Evolutionary conservation across 2,329 filamentous ascomycete genomes (phyloP), one percentile per base, ranked within the genome.

Genomic region (Endoconidiophora polonica): DNA sequence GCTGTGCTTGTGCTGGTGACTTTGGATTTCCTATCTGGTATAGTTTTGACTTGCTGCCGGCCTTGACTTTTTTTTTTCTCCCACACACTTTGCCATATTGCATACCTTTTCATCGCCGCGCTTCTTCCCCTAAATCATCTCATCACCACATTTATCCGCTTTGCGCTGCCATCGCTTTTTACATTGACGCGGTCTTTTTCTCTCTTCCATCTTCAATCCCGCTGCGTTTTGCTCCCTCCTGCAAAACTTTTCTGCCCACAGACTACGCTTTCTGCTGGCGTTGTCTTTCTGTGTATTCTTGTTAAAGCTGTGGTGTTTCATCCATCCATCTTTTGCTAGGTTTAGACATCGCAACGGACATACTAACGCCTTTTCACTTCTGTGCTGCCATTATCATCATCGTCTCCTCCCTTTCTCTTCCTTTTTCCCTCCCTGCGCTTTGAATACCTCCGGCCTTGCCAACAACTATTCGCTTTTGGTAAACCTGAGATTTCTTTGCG

Each of bases 111-210:
- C 20, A 22, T 24, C 10, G 14, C 42, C 42, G 42, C 42, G 42
- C 26, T 26, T 44, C 26, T 44, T 44, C 14, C 14, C 18, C 20
- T 44, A 44, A 44, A 44, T 44, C 42, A 44, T 44, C 42, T 44
- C 42, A 44, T 44, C 42, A 23, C 42, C 18, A 23, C 12, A 26
- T 26, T 5, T 22, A 23, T 43, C 6, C 40, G 18, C 24, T 46
- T 36, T n/a, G 14, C 16, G 44, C 14, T 26, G 24, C n/a, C 29
- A 26, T 46, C 29, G 33, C 23, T 44, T 44, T 22, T 46, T 18
- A 16, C 33, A 36, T 37, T 26, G 20, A 22, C 44, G 14, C 29
- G 14, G 20, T 42, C 26, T 48, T 48, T 36, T 48, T 36, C 42
- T 36, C 22, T 43, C 36, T 18, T 46, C 36, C 36, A n/a, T 36